Evolutionary conservation across 345 rosid species (phyloP).

Genomic region (Dimocarpus longan): DNA sequence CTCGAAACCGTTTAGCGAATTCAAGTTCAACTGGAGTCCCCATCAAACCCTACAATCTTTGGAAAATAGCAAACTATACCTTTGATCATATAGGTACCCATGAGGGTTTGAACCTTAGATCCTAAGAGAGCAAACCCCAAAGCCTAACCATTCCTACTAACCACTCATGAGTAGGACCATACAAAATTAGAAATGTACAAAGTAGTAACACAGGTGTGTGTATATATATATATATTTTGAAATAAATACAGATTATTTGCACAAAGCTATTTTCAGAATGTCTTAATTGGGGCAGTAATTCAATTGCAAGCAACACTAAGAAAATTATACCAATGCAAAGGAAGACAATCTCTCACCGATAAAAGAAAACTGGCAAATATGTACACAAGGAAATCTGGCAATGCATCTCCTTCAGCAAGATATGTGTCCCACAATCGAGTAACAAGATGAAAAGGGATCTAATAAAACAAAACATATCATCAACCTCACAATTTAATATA

Average conservation of each 20-base stretch:
- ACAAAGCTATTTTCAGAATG: no score
- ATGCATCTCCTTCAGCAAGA: slow-evolving; percentile 97
- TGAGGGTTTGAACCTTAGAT: no score
- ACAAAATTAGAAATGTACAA: background rate
- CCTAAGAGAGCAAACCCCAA: no score
- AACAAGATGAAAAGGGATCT: slow-evolving; percentile 91
- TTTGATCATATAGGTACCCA: no score
- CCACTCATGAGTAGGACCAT: background rate
- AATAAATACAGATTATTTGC: background rate
- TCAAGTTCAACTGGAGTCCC: no score
- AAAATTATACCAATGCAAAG: background rate
- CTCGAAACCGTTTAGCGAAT: no score
- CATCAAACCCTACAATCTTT: no score
- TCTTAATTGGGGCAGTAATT: background rate
- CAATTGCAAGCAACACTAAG: background rate
- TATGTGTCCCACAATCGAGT: slow-evolving; percentile 98
- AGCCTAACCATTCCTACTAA: no score
- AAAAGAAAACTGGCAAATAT: slow-evolving; percentile 93
- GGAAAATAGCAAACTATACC: no score
- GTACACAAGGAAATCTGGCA: slow-evolving; percentile 96
- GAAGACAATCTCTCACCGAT: slow-evolving; percentile 59
- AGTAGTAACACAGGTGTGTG: background rate
- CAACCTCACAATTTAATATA: slow-evolving; percentile 17
- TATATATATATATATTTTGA: no score
- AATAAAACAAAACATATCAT: slow-evolving; percentile 26